Evolutionary conservation across 2,329 filamentous ascomycete species (phyloP).

Genomic region (Fusarium oxysporum): DNA sequence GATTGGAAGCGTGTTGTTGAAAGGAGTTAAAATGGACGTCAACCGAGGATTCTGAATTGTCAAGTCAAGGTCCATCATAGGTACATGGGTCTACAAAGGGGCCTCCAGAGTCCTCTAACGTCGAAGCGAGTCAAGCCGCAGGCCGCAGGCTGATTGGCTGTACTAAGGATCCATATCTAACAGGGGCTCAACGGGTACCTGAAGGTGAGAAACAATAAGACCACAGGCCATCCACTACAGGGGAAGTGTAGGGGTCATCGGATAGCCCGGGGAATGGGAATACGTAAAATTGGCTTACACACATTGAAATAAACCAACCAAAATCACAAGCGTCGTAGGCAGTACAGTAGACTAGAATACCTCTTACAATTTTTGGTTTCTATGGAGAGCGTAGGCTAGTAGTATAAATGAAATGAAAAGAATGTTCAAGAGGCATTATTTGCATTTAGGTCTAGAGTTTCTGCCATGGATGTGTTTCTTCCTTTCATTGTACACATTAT

Average conservation of each 20-base stretch:
- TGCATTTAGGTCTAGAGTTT: constrained; percentile 40
- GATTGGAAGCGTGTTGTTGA: background rate
- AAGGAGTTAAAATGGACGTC: background rate
- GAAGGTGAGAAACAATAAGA: constrained; percentile 1
- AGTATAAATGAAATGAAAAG: background rate
- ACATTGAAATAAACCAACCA: background rate
- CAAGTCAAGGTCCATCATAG: constrained; percentile 8
- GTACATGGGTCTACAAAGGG: constrained; percentile 25
- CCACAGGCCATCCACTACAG: constrained; percentile 10
- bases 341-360: background rate
- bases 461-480: constrained; percentile 39
- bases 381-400: background rate
- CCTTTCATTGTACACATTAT: constrained; percentile 48
- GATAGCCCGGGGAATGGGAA: constrained; percentile 17
- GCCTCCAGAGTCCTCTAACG: constrained; percentile 20
- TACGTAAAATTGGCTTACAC: constrained; percentile 14
- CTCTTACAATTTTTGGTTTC: background rate
- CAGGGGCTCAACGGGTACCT: constrained; percentile 33
- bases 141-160: constrained; percentile 19
- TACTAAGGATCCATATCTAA: background rate
- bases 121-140: background rate
- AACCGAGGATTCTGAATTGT: background rate
- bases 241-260: constrained; percentile 11
- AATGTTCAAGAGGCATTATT: constrained; percentile 32
- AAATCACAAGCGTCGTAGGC: background rate